phyloP scores from a whole-genome alignment of 2,329 filamentous ascomycete species.

The Atkinsonella hypoxylon region DNA sequence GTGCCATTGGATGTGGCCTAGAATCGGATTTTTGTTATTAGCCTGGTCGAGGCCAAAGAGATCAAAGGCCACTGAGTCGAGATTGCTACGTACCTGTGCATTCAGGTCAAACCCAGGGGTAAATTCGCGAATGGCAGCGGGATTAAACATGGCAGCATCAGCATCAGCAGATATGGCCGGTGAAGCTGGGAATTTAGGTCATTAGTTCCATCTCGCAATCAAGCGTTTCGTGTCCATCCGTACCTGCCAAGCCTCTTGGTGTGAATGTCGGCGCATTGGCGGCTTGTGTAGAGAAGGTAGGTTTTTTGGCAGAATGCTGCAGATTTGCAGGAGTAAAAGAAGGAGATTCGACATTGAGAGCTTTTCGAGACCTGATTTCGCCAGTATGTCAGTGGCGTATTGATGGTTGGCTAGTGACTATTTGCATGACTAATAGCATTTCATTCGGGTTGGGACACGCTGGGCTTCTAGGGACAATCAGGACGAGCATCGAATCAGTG shows the following conservation, averaged over 20 bases:
- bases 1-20: slow-evolving; percentile 35
- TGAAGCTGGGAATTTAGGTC: slow-evolving; percentile 12
- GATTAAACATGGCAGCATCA: slow-evolving; percentile 39
- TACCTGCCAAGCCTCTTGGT: slow-evolving; percentile 46
- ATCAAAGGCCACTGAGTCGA: neutral
- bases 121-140: slow-evolving; percentile 46
- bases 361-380: slow-evolving; percentile 47
- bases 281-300: slow-evolving; percentile 76
- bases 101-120: slow-evolving; percentile 45
- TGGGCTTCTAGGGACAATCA: neutral
- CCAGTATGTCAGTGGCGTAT: slow-evolving; percentile 1
- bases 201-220: neutral
- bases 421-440: too few species aligned
- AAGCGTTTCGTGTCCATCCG: slow-evolving; percentile 3
- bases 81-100: slow-evolving; percentile 26
- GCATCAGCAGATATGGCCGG: slow-evolving; percentile 29
- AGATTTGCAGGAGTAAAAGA: slow-evolving; percentile 68
- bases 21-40: neutral
- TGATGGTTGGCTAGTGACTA: neutral
- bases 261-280: slow-evolving; percentile 83
- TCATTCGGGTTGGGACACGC: neutral
- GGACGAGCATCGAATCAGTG: neutral
- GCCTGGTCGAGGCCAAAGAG: neutral
- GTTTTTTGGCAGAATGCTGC: slow-evolving; percentile 45
- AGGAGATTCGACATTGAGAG: slow-evolving; percentile 89